Percentiles rank a stretch among this genome's conserved stretches.
Evolutionary conservation across 148 eudicot species (phyloP).

Genomic region (Salicornia ramosissima): DNA sequence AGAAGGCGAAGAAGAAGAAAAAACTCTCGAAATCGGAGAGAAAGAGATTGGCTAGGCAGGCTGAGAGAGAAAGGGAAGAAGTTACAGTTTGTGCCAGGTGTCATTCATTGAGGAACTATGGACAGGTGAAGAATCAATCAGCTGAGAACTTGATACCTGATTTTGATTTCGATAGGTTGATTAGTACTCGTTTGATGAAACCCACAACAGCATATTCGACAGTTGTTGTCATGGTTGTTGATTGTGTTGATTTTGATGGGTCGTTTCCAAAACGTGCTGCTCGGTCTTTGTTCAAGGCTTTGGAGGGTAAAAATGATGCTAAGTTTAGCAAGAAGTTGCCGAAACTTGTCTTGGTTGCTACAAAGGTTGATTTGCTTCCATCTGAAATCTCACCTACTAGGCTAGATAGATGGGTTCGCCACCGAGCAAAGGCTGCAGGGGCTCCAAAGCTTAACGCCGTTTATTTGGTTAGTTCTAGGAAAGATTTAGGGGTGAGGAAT

Average conservation of each 20-base stretch:
- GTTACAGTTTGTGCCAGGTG: constrained; percentile 95
- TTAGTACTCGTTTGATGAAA: constrained; percentile 76
- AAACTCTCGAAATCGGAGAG: constrained; percentile 67
- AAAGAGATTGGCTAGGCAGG: constrained; percentile 68
- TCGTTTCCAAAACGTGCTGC: constrained; percentile 91
- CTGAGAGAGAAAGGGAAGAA: constrained; percentile 53
- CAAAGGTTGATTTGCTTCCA: constrained; percentile 91
- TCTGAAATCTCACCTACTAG: constrained; percentile 87
- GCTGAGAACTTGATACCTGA: constrained; percentile 96
- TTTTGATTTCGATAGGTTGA: constrained; percentile 87
- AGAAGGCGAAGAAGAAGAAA: constrained; percentile 43
- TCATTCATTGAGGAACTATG: constrained; percentile 89
- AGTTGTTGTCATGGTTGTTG: constrained; percentile 93
- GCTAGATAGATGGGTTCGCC: constrained; percentile 91
- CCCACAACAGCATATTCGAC: constrained; percentile 65
- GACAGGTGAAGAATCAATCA: constrained; percentile 73
- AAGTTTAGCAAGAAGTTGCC: constrained; percentile 69
- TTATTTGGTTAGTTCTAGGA: constrained; percentile 73
- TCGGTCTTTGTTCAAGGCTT: constrained; percentile 74
- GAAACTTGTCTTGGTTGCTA: constrained; percentile 81
- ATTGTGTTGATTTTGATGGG: constrained; percentile 95
- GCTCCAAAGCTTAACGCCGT: constrained; percentile 89
- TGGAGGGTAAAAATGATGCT: constrained; percentile 49
- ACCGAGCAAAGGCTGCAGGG: constrained; percentile 77
- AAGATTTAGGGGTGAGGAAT: constrained; percentile 92